phyloP scores from a whole-genome alignment of 768 basidiomycete species.

The Termitomyces sp. region DNA sequence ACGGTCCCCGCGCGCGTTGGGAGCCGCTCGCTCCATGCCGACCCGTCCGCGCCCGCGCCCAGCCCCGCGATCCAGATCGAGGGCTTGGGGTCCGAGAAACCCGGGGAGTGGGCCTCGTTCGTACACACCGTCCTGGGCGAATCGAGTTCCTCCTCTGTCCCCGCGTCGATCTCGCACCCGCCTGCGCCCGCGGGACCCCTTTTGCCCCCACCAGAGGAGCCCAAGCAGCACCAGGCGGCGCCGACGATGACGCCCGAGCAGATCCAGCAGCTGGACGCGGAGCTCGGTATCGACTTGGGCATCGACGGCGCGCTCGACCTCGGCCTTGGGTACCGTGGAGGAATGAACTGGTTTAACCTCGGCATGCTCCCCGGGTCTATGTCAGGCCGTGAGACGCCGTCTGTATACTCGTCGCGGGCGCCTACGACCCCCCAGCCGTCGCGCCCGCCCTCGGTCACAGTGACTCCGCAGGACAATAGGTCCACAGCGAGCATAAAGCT shows the following conservation, averaged over 20 bases:
- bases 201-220: neutral
- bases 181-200: neutral
- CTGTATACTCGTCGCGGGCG: slow-evolving; percentile 30
- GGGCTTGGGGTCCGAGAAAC: slow-evolving; percentile 24
- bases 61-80: slow-evolving; percentile 24
- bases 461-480: slow-evolving; percentile 11
- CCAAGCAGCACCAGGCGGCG: neutral
- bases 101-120: slow-evolving; percentile 36
- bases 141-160: slow-evolving; percentile 13
- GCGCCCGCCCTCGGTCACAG: slow-evolving; percentile 21
- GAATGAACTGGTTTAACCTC: slow-evolving; percentile 35
- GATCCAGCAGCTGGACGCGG: slow-evolving; percentile 27
- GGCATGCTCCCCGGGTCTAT: slow-evolving; percentile 30
- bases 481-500: slow-evolving; percentile 14
- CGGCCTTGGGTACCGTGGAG: slow-evolving; percentile 28
- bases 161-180: slow-evolving; percentile 6
- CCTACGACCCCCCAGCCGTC: slow-evolving; percentile 23
- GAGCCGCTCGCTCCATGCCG: slow-evolving; percentile 1
- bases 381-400: slow-evolving; percentile 30
- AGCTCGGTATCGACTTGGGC: slow-evolving; percentile 31
- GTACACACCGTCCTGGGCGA: slow-evolving; percentile 31
- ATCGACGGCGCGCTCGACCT: slow-evolving; percentile 33
- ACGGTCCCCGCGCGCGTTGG: slow-evolving; percentile 17
- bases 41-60: slow-evolving; percentile 13
- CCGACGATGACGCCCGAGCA: slow-evolving; percentile 29